Evolutionary conservation across 352 stramenopile genomes (phyloP), one percentile per base, ranked within the genome.

Genomic region (Blastocystis sp.): DNA sequence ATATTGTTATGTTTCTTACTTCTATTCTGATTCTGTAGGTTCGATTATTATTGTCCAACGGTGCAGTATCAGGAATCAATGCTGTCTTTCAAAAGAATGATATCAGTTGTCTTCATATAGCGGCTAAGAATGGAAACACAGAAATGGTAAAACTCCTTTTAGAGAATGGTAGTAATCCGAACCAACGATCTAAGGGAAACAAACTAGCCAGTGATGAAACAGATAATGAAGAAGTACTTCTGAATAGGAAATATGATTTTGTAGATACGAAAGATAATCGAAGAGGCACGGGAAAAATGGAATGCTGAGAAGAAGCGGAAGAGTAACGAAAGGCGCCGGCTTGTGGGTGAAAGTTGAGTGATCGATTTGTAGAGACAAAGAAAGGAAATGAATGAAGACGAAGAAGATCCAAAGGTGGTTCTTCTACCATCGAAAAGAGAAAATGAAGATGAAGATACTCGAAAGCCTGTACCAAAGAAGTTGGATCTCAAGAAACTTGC

Each of bases 81-180:
- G 75, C 52, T 5, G 5, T 14, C n/a, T 75, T 86, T 32, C 39
- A 80, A 51, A 75, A 75, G 49, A 66, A 86, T 7, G 32, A 37
- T 24, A 12, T 24, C 5, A 46, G 52, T 42, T 86, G 75, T 42
- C 57, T 86, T 37, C 75, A 77, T 27, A 58, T 86, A 46, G 75
- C 75, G 32, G 75, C 75, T 42, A 75, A 73, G 42, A 86, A 86
- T 35, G 43, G 43, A 42, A 51, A 27, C 7, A 75, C 52, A n/a
- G 75, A 86, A 27, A 86, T 86, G 75, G 57, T 86, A 32, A 11
- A 86, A 51, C 46, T 86, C 5, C 61, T 86, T 27, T 46, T 86
- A 12, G 37, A 86, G n/a, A 71, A 57, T 27, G 75, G 75, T 7
- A 75, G 75, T 21, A 73, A 86, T 49, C 75, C 75, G 4, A 86